Conservation (phyloP, 345 rosid species). For the Bruguiera sexangula region DNA sequence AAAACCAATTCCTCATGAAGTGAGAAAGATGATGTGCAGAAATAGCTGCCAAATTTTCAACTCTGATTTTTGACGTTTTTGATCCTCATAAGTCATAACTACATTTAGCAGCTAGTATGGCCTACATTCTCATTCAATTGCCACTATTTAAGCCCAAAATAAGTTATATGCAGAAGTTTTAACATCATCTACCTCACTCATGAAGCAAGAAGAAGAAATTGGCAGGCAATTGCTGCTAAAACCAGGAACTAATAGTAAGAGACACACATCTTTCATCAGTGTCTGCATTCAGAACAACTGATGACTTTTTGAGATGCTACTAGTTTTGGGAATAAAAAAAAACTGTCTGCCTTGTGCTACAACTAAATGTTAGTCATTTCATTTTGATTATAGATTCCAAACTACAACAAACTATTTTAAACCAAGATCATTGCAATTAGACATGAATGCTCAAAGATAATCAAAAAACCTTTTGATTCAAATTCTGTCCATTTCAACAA, state of each 20-base stretch:
- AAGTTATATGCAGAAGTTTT: not conserved
- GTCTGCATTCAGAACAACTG: no score
- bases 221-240: not conserved
- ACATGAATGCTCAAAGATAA: not conserved
- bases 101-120: not conserved
- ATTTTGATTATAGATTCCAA: not conserved
- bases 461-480: not conserved
- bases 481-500: not conserved
- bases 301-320: no score
- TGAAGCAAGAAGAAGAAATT: not conserved
- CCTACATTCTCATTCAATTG: slow-evolving; percentile 1
- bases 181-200: not conserved
- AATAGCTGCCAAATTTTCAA: slow-evolving; percentile 1
- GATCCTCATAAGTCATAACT: no score
- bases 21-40: not conserved
- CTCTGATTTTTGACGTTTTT: not conserved
- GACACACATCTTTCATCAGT: not conserved
- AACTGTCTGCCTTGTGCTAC: not conserved
- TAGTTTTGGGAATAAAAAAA: no score
- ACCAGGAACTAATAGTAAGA: not conserved
- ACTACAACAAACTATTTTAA: not conserved
- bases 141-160: not conserved
- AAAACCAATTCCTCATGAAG: not conserved
- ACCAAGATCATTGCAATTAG: not conserved
- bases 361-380: not conserved